phyloP scores from a whole-genome alignment of 2,329 filamentous ascomycete genomes.

The Sarocladium brachiariae region DNA sequence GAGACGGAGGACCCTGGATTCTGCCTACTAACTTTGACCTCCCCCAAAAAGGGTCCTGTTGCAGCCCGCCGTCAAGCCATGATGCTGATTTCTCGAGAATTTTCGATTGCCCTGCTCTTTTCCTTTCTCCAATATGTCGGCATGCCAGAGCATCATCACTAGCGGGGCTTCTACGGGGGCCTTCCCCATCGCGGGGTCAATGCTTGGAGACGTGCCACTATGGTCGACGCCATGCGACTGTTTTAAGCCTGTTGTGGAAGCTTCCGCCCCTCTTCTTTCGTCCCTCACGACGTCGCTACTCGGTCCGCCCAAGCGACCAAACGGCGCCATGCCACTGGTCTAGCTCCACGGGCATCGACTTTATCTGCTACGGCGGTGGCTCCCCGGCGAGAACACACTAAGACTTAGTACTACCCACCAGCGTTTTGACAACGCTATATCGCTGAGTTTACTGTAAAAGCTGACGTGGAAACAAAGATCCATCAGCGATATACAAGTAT shows the following conservation, averaged over 20 bases:
- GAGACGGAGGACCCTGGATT: too few species aligned
- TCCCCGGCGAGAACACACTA: neutral
- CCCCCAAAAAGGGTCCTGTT: too few species aligned
- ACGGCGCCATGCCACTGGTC: neutral
- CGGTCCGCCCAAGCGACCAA: conserved; percentile 8
- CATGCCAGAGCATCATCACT: neutral
- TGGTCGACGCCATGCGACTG: neutral
- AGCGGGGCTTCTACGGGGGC: conserved; percentile 4
- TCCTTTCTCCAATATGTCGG: conserved; percentile 4
- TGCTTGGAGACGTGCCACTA: neutral
- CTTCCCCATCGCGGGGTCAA: conserved; percentile 9
- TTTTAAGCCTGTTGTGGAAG: neutral
- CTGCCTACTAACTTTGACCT: too few species aligned
- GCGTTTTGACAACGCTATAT: too few species aligned
- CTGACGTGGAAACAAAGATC: too few species aligned
- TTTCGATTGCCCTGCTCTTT: neutral
- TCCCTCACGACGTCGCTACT: neutral
- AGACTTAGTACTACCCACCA: neutral
- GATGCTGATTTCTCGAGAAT: too few species aligned
- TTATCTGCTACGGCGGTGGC: neutral
- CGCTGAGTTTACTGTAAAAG: neutral
- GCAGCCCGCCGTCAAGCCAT: too few species aligned
- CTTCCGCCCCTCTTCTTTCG: conserved; percentile 4
- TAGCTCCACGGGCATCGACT: neutral
- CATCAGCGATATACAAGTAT: too few species aligned